Conservation (phyloP, 2,329 filamentous ascomycete species). For the Diplodia seriata region DNA sequence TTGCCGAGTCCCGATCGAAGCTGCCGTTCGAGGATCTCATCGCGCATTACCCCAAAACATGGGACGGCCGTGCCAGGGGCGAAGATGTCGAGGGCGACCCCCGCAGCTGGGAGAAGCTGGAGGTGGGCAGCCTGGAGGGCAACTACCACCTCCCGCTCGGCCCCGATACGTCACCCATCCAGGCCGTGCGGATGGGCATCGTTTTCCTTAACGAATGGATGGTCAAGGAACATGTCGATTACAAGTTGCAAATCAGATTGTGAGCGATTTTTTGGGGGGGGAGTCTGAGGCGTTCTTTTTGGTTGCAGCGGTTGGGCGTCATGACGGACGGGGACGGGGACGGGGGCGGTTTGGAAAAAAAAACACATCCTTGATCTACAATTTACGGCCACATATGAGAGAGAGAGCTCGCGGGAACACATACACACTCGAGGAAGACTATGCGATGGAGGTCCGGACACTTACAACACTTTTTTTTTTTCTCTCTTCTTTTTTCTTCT, state of each 20-base stretch:
- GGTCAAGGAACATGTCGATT: conserved; percentile 26
- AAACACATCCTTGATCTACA: background rate
- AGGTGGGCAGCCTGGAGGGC: conserved; percentile 45
- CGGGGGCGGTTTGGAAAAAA: background rate
- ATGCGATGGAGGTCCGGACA: too few relatives aligned
- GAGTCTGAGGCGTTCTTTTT: conserved; percentile 8
- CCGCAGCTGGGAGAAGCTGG: conserved; percentile 45
- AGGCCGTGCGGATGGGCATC: conserved; percentile 54
- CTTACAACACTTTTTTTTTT: too few relatives aligned
- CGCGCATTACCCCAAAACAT: conserved; percentile 49
- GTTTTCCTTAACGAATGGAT: conserved; percentile 54
- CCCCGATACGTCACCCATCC: conserved; percentile 51
- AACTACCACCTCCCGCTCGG: conserved; percentile 52
- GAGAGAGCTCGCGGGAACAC: background rate
- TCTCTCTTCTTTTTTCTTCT: too few relatives aligned
- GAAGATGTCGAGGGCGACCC: conserved; percentile 24
- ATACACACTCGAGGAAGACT: too few relatives aligned
- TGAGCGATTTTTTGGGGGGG: background rate
- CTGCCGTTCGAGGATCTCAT: conserved; percentile 48
- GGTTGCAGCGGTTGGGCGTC: conserved; percentile 10
- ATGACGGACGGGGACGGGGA: background rate
- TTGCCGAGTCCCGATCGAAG: conserved; percentile 24
- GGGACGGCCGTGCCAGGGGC: conserved; percentile 36
- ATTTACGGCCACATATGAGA: background rate
- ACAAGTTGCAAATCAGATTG: conserved; percentile 31